Percentiles rank a stretch among this genome's conserved stretches.
phyloP scores from a whole-genome alignment of 805 yeast species.

The Metschnikowia vanudenii region DNA sequence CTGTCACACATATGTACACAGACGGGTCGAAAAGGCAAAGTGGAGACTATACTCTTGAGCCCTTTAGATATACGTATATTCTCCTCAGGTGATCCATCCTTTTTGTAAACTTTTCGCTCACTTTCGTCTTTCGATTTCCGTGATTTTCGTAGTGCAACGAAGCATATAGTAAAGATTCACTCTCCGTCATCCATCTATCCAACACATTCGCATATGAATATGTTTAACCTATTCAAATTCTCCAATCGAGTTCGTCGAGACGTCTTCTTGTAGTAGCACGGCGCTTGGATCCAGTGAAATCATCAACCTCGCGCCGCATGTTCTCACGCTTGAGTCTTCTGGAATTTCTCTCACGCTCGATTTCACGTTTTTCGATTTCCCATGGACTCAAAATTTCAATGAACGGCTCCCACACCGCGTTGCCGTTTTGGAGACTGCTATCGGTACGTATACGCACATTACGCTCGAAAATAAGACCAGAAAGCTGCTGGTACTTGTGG shows the following conservation, averaged over 20 bases:
- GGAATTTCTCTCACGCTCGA: conserved; percentile 88
- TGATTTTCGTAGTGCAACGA: no score
- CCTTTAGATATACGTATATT: no score
- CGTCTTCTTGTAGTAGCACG: conserved; percentile 46
- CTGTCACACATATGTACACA: no score
- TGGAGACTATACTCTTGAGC: no score
- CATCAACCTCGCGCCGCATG: conserved; percentile 59
- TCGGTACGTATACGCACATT: conserved; percentile 45
- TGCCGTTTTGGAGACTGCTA: conserved; percentile 72
- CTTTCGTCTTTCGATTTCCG: no score
- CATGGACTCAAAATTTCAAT: conserved; percentile 84
- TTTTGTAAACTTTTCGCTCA: no score
- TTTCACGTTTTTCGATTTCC: conserved; percentile 93
- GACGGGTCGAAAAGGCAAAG: no score
- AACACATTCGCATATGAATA: no score
- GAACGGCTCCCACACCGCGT: conserved; percentile 83
- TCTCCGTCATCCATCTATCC: no score
- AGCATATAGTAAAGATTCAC: no score
- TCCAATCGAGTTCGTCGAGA: conserved; percentile 48
- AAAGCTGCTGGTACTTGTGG: conserved; percentile 41
- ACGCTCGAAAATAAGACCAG: conserved; percentile 44
- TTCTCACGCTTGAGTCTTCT: conserved; percentile 92
- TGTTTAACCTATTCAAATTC: not conserved
- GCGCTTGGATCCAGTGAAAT: conserved; percentile 31
- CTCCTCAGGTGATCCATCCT: no score